Evolutionary conservation across 202 grass and related monocot species (phyloP), one percentile per base, ranked within the genome.

Genomic region (Schoenoplectus triqueter): DNA sequence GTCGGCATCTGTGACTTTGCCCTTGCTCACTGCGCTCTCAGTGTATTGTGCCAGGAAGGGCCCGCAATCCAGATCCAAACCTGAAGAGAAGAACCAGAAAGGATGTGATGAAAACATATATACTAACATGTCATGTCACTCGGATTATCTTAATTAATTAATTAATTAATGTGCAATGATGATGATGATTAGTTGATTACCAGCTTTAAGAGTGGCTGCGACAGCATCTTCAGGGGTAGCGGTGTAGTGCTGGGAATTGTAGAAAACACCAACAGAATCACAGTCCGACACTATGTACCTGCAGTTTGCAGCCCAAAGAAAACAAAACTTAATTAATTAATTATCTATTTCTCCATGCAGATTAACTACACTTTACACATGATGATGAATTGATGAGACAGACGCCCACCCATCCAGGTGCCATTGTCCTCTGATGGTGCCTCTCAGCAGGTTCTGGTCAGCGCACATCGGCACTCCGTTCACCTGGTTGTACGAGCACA

Each of bases 401-500:
- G 31, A 31, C 31, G 31, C 31, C 31, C 86, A 94, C 0, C 95
- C 92, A 0, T 85, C 83, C 2, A 98, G 88, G 0, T 79, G 49
- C 95, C 95, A 98, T 6, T 64, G 22, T 0, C 39, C 19, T 0
- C 95, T 62, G 7, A 98, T 85, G 1, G 91, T 95, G 0, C 75
- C 82, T 0, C 17, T 75, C 7, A 98, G 92, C 39, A 95, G 91
- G 6, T 39, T 84, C 0, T 6, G n/a, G 68, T 98, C 92, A 22
- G 95, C 95, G 49, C 95, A 98, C 19, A 88, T 92, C 2, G 95
- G 95, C 20, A 98, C 88, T 81, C 95, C 95, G 17, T 98, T 98
- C 83, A 98, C 92, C 86, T 98, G 91, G 78, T 98, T 98, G 64
- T 98, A 98, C 3, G 95, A 98, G 89, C 95, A 98, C 95, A 98